Conservation (phyloP, 177 flowering plant genomes). For the Vitis hybrid region DNA sequence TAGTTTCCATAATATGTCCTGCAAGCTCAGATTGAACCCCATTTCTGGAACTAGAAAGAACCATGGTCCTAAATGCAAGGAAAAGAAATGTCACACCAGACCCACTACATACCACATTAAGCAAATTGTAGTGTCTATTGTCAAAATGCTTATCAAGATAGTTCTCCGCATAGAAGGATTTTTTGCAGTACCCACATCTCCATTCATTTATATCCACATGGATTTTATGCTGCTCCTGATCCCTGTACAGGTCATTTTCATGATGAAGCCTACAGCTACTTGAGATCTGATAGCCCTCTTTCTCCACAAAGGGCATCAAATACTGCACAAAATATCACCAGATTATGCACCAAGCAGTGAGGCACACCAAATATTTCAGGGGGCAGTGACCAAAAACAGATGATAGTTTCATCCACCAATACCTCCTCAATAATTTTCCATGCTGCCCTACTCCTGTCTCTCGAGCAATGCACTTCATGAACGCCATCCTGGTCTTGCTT, state of each 20-base stretch:
- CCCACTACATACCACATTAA: constrained; percentile 58
- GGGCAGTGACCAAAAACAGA: not conserved
- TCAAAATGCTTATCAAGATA: constrained; percentile 84
- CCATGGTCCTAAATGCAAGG: not conserved
- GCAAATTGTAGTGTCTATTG: constrained; percentile 66
- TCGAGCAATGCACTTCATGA: constrained; percentile 77
- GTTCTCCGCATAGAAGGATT: constrained; percentile 72
- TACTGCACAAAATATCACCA: constrained; percentile 48
- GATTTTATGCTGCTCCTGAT: constrained; percentile 77
- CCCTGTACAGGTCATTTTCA: constrained; percentile 74
- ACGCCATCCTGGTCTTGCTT: constrained; percentile 19
- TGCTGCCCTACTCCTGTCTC: constrained; percentile 87
- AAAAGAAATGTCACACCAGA: too few relatives aligned
- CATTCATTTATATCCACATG: constrained; percentile 74
- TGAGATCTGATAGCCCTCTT: constrained; percentile 58
- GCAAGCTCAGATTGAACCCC: too few relatives aligned
- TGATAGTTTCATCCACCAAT: constrained; percentile 4
- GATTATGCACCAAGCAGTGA: not conserved
- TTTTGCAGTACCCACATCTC: constrained; percentile 85
- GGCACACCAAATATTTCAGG: not conserved
- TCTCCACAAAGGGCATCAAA: constrained; percentile 79
- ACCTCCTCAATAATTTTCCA: constrained; percentile 82
- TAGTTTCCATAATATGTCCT: too few relatives aligned
- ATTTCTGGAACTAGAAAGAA: not conserved
- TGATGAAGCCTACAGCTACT: constrained; percentile 72